Conservation (phyloP, 192 early-diverging fungal species). For the Coemansia sp. region DNA sequence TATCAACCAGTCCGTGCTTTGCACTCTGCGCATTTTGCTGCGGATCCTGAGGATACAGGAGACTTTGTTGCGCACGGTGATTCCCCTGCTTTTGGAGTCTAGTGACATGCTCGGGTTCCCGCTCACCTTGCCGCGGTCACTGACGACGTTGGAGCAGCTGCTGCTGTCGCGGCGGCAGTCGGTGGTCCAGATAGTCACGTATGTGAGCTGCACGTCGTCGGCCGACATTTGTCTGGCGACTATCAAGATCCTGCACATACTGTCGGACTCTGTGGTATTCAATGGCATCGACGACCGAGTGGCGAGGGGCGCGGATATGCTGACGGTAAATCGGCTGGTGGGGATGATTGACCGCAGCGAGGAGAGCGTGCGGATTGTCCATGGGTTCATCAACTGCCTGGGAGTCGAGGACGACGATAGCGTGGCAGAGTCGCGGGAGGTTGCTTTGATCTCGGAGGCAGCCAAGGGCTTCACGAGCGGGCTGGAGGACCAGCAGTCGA, state of each 20-base stretch:
- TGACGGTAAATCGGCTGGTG: constrained; percentile 73
- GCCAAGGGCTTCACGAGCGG: constrained; percentile 50
- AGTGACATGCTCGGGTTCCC: constrained; percentile 53
- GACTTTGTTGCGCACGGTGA: constrained; percentile 66
- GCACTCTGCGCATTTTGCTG: constrained; percentile 65
- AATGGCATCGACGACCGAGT: constrained; percentile 52
- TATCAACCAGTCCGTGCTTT: constrained; percentile 34
- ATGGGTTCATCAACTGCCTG: constrained; percentile 78
- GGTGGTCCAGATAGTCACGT: constrained; percentile 74
- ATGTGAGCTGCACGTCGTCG: constrained; percentile 65
- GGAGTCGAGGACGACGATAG: constrained; percentile 62
- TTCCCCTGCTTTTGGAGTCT: constrained; percentile 60
- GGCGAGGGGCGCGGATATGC: constrained; percentile 52
- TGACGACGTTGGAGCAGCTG: constrained; percentile 80
- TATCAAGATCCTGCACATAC: constrained; percentile 68
- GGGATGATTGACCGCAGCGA: constrained; percentile 65
- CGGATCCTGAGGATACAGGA: constrained; percentile 76
- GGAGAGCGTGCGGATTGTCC: constrained; percentile 70
- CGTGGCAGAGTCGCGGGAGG: constrained; percentile 42
- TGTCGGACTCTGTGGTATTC: constrained; percentile 77
- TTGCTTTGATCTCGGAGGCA: constrained; percentile 36
- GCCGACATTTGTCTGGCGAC: constrained; percentile 75
- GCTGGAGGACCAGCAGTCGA: constrained; percentile 33
- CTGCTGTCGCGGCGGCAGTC: constrained; percentile 69
- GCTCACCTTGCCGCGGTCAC: constrained; percentile 54